A percentile compares a stretch with the other conserved stretches of the same genome.
phyloP scores from a whole-genome alignment of 1,284 basidiomycete genomes.

The Puccinia novopanici region DNA sequence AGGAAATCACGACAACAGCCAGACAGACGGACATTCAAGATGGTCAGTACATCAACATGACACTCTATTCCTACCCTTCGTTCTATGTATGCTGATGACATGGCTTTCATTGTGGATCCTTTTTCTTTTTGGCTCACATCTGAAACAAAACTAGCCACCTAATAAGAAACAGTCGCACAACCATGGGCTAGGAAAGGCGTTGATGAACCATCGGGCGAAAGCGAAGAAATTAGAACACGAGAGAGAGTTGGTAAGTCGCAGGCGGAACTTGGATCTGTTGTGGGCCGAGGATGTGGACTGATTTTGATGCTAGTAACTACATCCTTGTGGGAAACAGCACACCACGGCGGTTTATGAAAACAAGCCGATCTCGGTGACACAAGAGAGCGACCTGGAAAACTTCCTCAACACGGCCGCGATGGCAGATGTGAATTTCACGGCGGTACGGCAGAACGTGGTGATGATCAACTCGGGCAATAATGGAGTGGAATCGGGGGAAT shows the following conservation, averaged over 20 bases:
- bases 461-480: constrained; percentile 72
- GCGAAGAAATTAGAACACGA: constrained; percentile 34
- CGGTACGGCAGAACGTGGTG: constrained; percentile 87
- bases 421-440: constrained; percentile 95
- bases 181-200: constrained; percentile 49
- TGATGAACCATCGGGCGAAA: constrained; percentile 48
- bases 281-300: background rate
- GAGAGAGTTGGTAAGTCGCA: constrained; percentile 32
- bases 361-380: constrained; percentile 86
- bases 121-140: background rate
- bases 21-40: background rate
- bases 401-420: constrained; percentile 93
- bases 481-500: constrained; percentile 39
- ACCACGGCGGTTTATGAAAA: constrained; percentile 71
- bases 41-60: background rate
- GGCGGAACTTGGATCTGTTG: background rate
- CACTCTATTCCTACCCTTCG: background rate
- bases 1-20: background rate
- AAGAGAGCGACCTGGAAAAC: constrained; percentile 92
- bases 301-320: constrained; percentile 5
- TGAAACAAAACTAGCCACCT: constrained; percentile 19
- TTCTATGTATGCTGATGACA: too few relatives aligned
- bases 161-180: constrained; percentile 45
- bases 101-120: background rate
- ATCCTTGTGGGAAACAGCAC: constrained; percentile 67